Evolutionary conservation across 441 rosid species (phyloP).

Genomic region (Jatropha multifida): DNA sequence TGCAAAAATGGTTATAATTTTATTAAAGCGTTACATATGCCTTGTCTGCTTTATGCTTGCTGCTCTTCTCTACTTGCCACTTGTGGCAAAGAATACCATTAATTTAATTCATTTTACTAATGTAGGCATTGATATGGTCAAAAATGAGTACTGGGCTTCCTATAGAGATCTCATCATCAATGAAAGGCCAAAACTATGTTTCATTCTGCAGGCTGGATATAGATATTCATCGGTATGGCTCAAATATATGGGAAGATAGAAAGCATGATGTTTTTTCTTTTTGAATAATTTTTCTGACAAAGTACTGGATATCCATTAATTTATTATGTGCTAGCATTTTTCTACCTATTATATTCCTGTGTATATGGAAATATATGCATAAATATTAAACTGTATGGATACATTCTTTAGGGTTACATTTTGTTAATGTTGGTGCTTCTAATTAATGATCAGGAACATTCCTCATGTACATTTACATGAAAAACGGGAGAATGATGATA

Average conservation of each 20-base stretch:
- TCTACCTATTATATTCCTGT: background rate
- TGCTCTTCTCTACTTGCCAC: conserved; percentile 7
- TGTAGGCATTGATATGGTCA: conserved; percentile 98
- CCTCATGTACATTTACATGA: conserved; percentile 91
- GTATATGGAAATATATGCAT: background rate
- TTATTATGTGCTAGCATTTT: background rate
- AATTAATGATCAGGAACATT: conserved; percentile 63
- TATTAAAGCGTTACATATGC: conserved; percentile 5
- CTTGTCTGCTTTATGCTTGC: conserved; percentile 6
- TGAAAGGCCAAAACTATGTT: conserved; percentile 71
- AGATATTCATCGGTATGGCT: conserved; percentile 82
- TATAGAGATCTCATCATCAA: conserved; percentile 89
- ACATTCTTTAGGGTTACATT: background rate
- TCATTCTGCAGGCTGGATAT: conserved; percentile 97
- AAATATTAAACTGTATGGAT: background rate
- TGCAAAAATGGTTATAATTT: conserved; percentile 83
- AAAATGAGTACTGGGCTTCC: conserved; percentile 99
- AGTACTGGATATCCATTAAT: background rate
- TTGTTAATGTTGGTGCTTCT: conserved; percentile 1
- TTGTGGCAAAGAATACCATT: conserved; percentile 6
- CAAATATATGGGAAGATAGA: conserved; percentile 15
- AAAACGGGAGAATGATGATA: conserved; percentile 63
- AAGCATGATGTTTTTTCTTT: background rate
- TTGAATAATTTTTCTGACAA: background rate
- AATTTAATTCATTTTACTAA: conserved; percentile 10